Evolutionary conservation across 345 rosid species (phyloP).

Genomic region (Populus tremula): DNA sequence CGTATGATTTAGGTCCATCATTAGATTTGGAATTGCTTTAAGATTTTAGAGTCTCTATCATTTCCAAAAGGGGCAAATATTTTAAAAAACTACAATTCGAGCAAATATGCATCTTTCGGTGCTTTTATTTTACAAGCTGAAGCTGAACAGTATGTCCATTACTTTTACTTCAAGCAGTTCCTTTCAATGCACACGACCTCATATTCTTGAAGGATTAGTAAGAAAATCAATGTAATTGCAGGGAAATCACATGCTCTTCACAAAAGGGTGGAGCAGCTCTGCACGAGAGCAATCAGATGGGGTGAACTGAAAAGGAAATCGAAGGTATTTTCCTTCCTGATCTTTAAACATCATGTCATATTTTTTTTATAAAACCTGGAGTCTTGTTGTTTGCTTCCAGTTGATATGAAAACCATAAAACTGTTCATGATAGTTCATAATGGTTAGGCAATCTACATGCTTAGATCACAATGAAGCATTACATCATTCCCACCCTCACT

Average conservation of each 20-base stretch:
- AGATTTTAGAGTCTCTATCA: background rate
- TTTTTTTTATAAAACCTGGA: background rate
- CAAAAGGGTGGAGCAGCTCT: slow-evolving; percentile 98
- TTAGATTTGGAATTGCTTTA: background rate
- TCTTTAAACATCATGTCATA: background rate
- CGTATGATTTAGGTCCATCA: background rate
- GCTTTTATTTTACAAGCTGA: background rate
- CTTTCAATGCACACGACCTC: background rate
- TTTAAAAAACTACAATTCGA: background rate
- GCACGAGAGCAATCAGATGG: slow-evolving; percentile 94
- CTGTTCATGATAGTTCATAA: background rate
- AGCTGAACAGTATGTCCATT: slow-evolving; percentile 1
- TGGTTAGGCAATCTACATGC: background rate
- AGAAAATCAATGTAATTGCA: slow-evolving; percentile 33
- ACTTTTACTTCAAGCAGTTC: background rate
- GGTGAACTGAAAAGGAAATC: slow-evolving; percentile 84
- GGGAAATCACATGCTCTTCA: slow-evolving; percentile 99
- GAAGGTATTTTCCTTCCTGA: slow-evolving; percentile 54
- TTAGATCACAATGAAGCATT: background rate
- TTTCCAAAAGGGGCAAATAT: background rate
- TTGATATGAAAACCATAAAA: background rate
- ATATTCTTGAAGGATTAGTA: background rate
- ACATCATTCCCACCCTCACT: background rate
- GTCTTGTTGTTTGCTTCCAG: background rate
- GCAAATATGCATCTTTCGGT: background rate